Evolutionary conservation across 768 basidiomycete species (phyloP), one percentile per base, ranked within the genome.

Genomic region (Chiua virens): DNA sequence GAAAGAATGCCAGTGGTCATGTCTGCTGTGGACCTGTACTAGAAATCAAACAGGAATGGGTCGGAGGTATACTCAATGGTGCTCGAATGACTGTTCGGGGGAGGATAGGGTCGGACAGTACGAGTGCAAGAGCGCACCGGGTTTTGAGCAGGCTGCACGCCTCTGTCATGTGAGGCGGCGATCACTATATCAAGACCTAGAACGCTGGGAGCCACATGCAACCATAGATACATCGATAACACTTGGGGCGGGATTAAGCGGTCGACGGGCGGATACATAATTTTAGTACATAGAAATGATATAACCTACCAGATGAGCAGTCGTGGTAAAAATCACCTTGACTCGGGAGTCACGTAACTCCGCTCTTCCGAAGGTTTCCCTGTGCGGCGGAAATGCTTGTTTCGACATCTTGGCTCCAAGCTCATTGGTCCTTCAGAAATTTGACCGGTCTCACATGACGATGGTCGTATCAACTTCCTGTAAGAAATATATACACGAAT

Each of bases 1-100:
- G 30, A 30, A 3, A 48, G 28, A 25, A 41, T 35, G 25, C n/a
- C 17, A 10, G 23, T 10, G 11, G 18, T 8, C 60, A 63, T 57
- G 11, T 7, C 11, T 34, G 15, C n/a, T n/a, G n/a, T n/a, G n/a
- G n/a, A n/a, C n/a, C n/a, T n/a, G n/a, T n/a, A n/a, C n/a, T n/a
- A n/a, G n/a, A n/a, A n/a, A n/a, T n/a, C n/a, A n/a, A n/a, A n/a
- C n/a, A n/a, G n/a, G n/a, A n/a, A n/a, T n/a, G n/a, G 13, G 18
- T 14, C 21, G 25, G 36, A 30, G 41, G 20, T 25, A 18, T 13
- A 20, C 6, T 20, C 22, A 18, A 8, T 17, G 11, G 28, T 40
- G 23, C 28, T 13, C 20, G 22, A 17, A 18, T 44, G 23, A 27
- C n/a, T 6, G 45, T 38, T 36, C 11, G 44, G 32, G 32, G 15